Evolutionary conservation across 768 basidiomycete genomes (phyloP).

Genomic region (Termitomyces sp.): DNA sequence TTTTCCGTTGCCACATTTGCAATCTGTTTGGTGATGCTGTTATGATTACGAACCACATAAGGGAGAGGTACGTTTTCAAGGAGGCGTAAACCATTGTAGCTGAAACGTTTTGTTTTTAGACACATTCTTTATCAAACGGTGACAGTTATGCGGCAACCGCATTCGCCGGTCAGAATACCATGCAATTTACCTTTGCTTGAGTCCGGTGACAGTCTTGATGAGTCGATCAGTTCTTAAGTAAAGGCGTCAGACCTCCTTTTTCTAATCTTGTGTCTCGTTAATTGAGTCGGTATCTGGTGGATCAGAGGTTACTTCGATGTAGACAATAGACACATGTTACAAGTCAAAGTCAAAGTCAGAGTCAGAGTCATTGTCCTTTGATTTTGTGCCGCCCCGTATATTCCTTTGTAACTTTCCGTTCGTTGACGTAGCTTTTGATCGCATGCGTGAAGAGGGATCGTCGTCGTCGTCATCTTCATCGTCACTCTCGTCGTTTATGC

Average conservation of each 20-base stretch:
- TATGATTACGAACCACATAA: slow-evolving; percentile 11
- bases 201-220: not conserved
- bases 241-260: not conserved
- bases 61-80: slow-evolving; percentile 7
- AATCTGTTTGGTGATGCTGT: slow-evolving; percentile 10
- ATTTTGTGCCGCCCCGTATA: slow-evolving; percentile 32
- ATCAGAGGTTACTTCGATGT: not conserved
- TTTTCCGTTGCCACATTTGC: slow-evolving; percentile 15
- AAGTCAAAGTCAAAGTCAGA: slow-evolving; percentile 81
- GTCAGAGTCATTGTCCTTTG: slow-evolving; percentile 47
- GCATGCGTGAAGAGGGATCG: slow-evolving; percentile 48
- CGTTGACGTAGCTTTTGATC: slow-evolving; percentile 52
- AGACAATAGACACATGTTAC: slow-evolving; percentile 23
- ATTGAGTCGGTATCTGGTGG: not conserved
- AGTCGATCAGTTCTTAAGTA: not conserved
- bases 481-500: slow-evolving; percentile 33
- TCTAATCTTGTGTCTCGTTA: not conserved
- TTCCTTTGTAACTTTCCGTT: slow-evolving; percentile 51
- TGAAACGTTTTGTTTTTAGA: not conserved
- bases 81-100: not conserved
- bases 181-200: not conserved
- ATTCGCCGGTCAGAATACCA: slow-evolving; percentile 9
- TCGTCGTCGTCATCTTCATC: slow-evolving; percentile 41
- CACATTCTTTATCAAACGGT: slow-evolving; percentile 12
- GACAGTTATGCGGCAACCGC: slow-evolving; percentile 12